These are phyloP conservation scores for Lactuca saligna DNA, from an alignment of 129 eudicot genomes.

Conservation along the genomic window DNA sequence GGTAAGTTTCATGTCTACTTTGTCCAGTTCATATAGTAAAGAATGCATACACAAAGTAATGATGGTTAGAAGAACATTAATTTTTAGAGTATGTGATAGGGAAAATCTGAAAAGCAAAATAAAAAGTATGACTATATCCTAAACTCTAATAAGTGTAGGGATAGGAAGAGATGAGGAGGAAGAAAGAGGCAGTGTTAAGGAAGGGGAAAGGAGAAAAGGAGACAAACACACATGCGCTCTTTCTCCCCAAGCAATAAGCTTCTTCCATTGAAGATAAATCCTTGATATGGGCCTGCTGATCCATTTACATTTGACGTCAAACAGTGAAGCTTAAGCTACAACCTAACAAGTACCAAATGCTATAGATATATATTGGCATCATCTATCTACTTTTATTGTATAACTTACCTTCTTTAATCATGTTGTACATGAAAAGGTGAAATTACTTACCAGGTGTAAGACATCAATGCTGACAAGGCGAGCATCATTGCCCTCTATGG, in stretches of 20 bases:
- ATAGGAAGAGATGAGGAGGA: conserved; percentile 64
- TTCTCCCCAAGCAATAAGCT: conserved; percentile 96
- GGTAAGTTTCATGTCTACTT: no score
- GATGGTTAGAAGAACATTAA: no score
- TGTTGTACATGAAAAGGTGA: not conserved
- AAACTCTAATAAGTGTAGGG: conserved; percentile 50
- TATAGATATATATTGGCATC: conserved; percentile 12
- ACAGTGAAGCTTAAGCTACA: conserved; percentile 45
- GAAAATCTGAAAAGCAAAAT: conserved; percentile 14
- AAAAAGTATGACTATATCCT: conserved; percentile 36
- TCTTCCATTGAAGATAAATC: conserved; percentile 97
- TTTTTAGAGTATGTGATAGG: not conserved
- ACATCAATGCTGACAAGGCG: conserved; percentile 94
- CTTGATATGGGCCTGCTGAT: conserved; percentile 97
- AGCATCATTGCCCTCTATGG: conserved; percentile 90
- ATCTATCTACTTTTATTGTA: conserved; percentile 16
- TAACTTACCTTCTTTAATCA: conserved; percentile 31
- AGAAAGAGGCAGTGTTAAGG: conserved; percentile 85
- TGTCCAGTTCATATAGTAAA: no score
- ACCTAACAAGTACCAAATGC: conserved; percentile 43
- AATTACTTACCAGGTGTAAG: conserved; percentile 82
- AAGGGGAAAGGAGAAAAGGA: conserved; percentile 91
- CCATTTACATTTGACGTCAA: conserved; percentile 82
- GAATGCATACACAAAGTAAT: conserved; percentile 13
- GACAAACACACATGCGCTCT: conserved; percentile 99